A percentile compares a stretch with the other conserved stretches of the same genome.
These are phyloP conservation scores for Globisporangium orthogonon DNA, from an alignment of 352 stramenopile genomes.

Conservation along the genomic window DNA sequence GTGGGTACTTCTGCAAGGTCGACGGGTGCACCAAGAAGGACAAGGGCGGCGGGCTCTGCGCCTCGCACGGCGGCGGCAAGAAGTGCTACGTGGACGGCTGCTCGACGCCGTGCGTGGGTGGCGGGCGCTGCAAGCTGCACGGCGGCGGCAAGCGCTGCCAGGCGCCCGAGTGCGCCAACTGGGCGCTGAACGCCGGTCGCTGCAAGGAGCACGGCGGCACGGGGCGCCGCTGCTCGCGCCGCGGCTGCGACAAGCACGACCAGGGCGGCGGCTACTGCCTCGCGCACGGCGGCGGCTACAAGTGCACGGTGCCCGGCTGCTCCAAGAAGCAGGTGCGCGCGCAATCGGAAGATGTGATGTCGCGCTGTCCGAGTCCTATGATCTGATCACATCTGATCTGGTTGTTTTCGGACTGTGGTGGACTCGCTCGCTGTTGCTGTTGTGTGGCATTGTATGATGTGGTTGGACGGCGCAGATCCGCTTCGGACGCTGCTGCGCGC, in stretches of 20 bases:
- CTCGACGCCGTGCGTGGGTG: slow-evolving; percentile 59
- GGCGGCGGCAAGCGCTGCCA: slow-evolving; percentile 57
- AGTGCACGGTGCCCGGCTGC: slow-evolving; percentile 59
- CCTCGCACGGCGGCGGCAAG: slow-evolving; percentile 71
- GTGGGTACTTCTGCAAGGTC: slow-evolving; percentile 74
- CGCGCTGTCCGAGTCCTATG: too few relatives aligned
- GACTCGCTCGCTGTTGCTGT: too few relatives aligned
- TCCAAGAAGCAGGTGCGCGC: slow-evolving; percentile 70
- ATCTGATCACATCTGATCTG: too few relatives aligned
- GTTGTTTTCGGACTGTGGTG: too few relatives aligned
- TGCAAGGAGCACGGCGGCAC: slow-evolving; percentile 73
- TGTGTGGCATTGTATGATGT: neutral
- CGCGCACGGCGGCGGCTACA: slow-evolving; percentile 63
- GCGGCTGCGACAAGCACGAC: slow-evolving; percentile 72
- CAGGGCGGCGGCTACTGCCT: slow-evolving; percentile 74
- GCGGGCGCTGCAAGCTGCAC: slow-evolving; percentile 63
- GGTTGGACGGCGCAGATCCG: slow-evolving; percentile 27
- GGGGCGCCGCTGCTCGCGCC: slow-evolving; percentile 56
- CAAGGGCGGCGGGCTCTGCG: slow-evolving; percentile 75
- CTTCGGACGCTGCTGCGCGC: slow-evolving; percentile 66
- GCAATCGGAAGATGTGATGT: too few relatives aligned
- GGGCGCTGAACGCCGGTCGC: slow-evolving; percentile 59
- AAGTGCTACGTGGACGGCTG: slow-evolving; percentile 74
- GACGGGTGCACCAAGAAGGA: slow-evolving; percentile 79
- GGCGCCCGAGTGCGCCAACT: slow-evolving; percentile 38